A percentile compares a stretch with the other conserved stretches of the same genome.
Conservation (phyloP, 2,329 filamentous ascomycete species). For the Corniculantispora saksenae region DNA sequence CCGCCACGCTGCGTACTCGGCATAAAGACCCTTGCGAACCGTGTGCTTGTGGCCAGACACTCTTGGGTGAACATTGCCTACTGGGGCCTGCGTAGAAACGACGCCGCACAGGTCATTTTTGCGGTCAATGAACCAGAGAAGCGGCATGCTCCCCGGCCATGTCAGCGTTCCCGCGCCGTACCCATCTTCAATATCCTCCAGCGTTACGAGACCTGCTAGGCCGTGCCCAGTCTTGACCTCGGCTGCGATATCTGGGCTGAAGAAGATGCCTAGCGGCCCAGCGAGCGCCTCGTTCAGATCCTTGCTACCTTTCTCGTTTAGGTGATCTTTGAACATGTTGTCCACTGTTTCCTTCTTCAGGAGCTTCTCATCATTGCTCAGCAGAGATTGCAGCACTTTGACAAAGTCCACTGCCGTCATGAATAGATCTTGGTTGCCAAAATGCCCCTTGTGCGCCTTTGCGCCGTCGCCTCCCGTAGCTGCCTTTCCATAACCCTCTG, state of each 20-base stretch:
- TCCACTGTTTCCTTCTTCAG: conserved; percentile 43
- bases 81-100: too few species aligned
- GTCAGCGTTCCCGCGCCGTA: not conserved
- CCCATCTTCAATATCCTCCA: conserved; percentile 43
- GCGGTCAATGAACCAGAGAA: conserved; percentile 51
- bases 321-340: conserved; percentile 49
- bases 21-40: too few species aligned
- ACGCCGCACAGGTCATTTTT: conserved; percentile 39
- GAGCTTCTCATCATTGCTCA: conserved; percentile 50
- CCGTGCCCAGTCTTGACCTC: conserved; percentile 40
- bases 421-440: conserved; percentile 47
- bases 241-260: conserved; percentile 36
- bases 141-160: not conserved
- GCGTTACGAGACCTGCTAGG: conserved; percentile 42
- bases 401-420: conserved; percentile 42
- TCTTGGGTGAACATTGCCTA: too few species aligned
- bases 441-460: conserved; percentile 40
- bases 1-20: too few species aligned
- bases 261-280: conserved; percentile 35
- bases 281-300: conserved; percentile 31
- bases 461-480: conserved; percentile 36
- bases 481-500: conserved; percentile 35
- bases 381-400: conserved; percentile 46
- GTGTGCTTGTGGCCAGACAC: too few species aligned
- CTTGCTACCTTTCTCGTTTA: conserved; percentile 33